These are phyloP conservation scores for Trichomonascaceae sp. DNA, from an alignment of 1,139 yeast species.

Conservation along the genomic window DNA sequence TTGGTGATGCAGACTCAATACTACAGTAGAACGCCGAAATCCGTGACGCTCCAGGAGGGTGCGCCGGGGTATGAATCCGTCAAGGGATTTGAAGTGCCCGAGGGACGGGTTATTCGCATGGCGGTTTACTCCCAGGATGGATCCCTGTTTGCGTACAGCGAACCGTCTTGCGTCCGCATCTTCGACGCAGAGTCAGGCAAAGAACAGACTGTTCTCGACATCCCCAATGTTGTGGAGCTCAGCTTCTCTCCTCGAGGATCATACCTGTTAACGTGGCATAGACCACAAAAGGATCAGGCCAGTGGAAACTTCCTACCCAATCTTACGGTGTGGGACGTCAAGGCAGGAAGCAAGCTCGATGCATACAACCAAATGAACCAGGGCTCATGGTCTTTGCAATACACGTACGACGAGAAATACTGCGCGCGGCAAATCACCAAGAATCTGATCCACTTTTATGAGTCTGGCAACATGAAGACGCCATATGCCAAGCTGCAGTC, in stretches of 20 bases:
- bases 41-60: constrained; percentile 7
- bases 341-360: constrained; percentile 36
- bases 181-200: constrained; percentile 42
- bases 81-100: constrained; percentile 8
- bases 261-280: constrained; percentile 80
- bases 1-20: constrained; percentile 5
- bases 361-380: constrained; percentile 74
- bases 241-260: constrained; percentile 84
- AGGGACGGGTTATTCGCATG: constrained; percentile 21
- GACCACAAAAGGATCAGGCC: constrained; percentile 48
- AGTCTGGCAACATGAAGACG: constrained; percentile 38
- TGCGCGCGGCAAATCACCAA: constrained; percentile 45
- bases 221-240: constrained; percentile 62
- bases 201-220: constrained; percentile 32
- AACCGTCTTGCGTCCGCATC: constrained; percentile 36
- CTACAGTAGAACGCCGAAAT: constrained; percentile 10
- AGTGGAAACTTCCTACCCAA: constrained; percentile 62
- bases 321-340: constrained; percentile 55
- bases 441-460: constrained; percentile 59
- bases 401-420: constrained; percentile 62
- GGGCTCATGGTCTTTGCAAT: constrained; percentile 85
- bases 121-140: constrained; percentile 37
- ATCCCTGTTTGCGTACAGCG: constrained; percentile 34
- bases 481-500: constrained; percentile 51
- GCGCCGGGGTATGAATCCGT: constrained; percentile 8